Percentiles rank a stretch among this genome's conserved stretches.
Evolutionary conservation across 2,329 filamentous ascomycete species (phyloP).

Genomic region (Venturia oleaginea): DNA sequence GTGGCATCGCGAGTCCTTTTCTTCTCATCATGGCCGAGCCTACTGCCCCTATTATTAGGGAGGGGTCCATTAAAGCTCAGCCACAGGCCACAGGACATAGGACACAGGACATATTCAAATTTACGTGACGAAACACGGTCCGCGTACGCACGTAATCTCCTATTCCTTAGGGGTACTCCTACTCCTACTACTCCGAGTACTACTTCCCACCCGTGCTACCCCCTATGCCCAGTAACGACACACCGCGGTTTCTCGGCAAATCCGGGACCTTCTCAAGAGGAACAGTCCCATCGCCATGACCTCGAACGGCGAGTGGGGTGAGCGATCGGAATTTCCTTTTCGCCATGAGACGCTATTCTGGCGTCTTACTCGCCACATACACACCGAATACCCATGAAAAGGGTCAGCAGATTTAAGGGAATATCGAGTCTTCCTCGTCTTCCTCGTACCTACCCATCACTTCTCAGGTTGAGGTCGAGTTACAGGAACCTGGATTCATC

Average conservation of each 20-base stretch:
- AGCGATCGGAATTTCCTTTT: background rate
- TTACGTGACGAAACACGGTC: background rate
- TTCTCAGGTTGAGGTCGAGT: background rate
- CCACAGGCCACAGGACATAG: background rate
- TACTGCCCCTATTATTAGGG: background rate
- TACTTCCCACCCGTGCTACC: background rate
- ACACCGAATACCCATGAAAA: background rate
- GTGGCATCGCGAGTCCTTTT: background rate
- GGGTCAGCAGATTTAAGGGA: slow-evolving; percentile 7
- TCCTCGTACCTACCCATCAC: too few species aligned
- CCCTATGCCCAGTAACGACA: background rate
- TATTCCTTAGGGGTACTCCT: background rate
- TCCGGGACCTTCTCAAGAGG: background rate
- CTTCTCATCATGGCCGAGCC: background rate
- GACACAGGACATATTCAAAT: background rate
- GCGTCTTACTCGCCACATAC: slow-evolving; percentile 1
- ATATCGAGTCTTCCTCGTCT: background rate
- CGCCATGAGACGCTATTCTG: background rate
- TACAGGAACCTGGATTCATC: slow-evolving; percentile 1
- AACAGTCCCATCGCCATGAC: background rate
- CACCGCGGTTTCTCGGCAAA: background rate
- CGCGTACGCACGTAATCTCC: background rate
- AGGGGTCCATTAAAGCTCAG: background rate
- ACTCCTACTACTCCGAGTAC: too few species aligned
- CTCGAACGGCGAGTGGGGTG: background rate